Percentiles rank a stretch among this genome's conserved stretches.
phyloP scores from a whole-genome alignment of 768 basidiomycete genomes.

The Hygrophorus pudorinus region DNA sequence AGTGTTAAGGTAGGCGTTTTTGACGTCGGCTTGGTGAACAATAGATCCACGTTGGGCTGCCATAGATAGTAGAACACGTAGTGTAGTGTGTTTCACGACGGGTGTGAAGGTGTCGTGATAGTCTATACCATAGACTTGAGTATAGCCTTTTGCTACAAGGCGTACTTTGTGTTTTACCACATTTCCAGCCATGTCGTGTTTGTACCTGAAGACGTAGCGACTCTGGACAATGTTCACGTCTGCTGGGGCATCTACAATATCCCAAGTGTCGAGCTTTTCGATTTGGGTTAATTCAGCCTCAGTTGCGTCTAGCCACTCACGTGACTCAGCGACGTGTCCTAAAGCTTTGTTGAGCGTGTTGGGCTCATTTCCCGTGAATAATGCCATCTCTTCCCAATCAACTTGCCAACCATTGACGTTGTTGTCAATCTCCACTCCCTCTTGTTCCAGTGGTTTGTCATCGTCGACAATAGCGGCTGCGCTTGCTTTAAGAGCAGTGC shows the following conservation, averaged over 20 bases:
- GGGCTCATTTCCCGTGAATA: neutral
- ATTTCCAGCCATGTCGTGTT: too few relatives aligned
- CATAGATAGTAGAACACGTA: too few relatives aligned
- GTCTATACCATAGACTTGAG: too few relatives aligned
- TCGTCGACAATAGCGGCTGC: neutral
- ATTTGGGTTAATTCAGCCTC: slow-evolving; percentile 3
- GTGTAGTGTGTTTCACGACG: slow-evolving; percentile 10
- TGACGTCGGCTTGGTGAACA: too few relatives aligned
- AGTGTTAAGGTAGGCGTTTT: too few relatives aligned
- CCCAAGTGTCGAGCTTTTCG: slow-evolving; percentile 4
- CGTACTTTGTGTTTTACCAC: slow-evolving; percentile 4
- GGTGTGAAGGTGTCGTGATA: slow-evolving; percentile 19
- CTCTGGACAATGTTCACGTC: neutral
- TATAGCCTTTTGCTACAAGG: slow-evolving; percentile 19
- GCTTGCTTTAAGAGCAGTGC: neutral
- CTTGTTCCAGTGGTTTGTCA: neutral
- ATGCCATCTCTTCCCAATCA: neutral
- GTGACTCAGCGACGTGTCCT: neutral
- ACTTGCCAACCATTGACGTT: neutral
- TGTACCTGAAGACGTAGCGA: slow-evolving; percentile 3
- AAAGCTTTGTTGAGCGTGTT: slow-evolving; percentile 1
- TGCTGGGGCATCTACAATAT: slow-evolving; percentile 1
- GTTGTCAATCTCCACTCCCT: neutral
- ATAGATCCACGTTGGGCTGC: too few relatives aligned
- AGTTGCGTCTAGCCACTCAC: slow-evolving; percentile 9